Conservation (phyloP, 1,284 basidiomycete species). For the Tetrapyrgos nigripes region DNA sequence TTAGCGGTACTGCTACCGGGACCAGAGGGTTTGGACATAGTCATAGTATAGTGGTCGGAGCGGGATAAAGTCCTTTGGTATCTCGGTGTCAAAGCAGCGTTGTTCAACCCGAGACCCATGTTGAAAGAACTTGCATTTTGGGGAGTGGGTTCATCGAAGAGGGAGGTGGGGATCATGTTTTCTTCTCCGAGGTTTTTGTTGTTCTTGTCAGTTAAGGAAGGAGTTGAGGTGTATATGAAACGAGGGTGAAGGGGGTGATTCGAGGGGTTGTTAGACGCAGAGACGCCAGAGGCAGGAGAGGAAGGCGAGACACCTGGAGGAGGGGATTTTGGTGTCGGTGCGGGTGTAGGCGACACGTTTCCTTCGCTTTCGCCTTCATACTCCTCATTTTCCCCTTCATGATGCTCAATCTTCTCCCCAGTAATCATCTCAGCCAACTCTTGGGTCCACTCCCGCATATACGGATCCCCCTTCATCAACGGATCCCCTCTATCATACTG, state of each 20-base stretch:
- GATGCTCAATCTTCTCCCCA: not conserved
- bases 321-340: slow-evolving; percentile 29
- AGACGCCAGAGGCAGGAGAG: slow-evolving; percentile 28
- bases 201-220: not conserved
- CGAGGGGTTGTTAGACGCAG: no score
- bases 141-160: slow-evolving; percentile 6
- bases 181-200: no score
- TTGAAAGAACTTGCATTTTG: not conserved
- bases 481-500: slow-evolving; percentile 7
- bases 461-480: slow-evolving; percentile 8
- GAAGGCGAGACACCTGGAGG: slow-evolving; percentile 27
- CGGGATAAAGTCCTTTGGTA: not conserved
- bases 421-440: not conserved
- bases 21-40: no score
- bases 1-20: no score
- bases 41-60: not conserved
- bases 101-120: not conserved
- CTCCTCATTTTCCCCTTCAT: not conserved
- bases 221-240: slow-evolving; percentile 30
- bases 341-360: slow-evolving; percentile 11
- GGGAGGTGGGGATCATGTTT: not conserved
- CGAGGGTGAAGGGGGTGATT: slow-evolving; percentile 43
- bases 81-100: not conserved
- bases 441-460: slow-evolving; percentile 13
- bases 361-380: slow-evolving; percentile 17